phyloP scores from a whole-genome alignment of 225 moss, liverwort and hornwort species.

The Antitrichia curtipendula region DNA sequence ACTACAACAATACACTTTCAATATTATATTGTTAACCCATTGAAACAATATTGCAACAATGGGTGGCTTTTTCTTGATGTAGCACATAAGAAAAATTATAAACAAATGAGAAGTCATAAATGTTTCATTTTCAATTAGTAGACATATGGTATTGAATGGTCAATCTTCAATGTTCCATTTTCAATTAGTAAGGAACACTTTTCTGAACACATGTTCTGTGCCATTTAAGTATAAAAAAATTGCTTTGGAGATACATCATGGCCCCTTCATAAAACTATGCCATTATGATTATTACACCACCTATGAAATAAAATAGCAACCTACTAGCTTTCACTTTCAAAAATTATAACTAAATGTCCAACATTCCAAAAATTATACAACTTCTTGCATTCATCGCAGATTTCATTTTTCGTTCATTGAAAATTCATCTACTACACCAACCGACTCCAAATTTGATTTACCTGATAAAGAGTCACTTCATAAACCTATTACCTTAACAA shows the following conservation, averaged over 20 bases:
- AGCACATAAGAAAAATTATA: not conserved
- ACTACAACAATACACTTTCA: too few relatives aligned
- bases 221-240: not conserved
- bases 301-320: not conserved
- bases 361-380: not conserved
- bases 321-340: not conserved
- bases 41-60: too few relatives aligned
- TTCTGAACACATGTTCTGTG: fast-evolving
- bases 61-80: too few relatives aligned
- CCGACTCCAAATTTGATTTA: fast-evolving
- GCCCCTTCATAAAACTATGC: not conserved
- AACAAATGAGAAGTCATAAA: not conserved
- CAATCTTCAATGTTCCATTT: not conserved
- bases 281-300: not conserved
- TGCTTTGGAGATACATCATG: not conserved
- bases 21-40: too few relatives aligned
- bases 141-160: not conserved
- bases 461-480: fast-evolving
- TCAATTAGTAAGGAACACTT: not conserved
- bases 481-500: not conserved
- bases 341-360: not conserved
- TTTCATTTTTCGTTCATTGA: not conserved
- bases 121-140: not conserved
- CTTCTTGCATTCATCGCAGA: fast-evolving
- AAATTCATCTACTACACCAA: not conserved